Conservation (phyloP, 2,329 filamentous ascomycete genomes). For the Zopfia rhizophila region DNA sequence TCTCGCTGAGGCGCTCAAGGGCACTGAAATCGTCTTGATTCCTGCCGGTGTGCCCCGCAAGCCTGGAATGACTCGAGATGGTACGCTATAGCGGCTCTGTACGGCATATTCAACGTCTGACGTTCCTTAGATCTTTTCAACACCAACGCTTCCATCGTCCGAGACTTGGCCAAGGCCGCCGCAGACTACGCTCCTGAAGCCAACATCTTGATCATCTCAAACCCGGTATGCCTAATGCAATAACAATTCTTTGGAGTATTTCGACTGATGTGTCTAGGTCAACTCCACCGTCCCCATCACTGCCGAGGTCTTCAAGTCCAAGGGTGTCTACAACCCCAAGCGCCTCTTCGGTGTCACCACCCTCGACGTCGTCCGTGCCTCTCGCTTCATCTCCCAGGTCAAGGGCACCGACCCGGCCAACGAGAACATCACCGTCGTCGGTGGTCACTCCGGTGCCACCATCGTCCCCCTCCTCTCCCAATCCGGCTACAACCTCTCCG, state of each 20-base stretch:
- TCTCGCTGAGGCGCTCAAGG: slow-evolving; percentile 83
- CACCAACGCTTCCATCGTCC: slow-evolving; percentile 99
- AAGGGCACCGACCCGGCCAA: slow-evolving; percentile 89
- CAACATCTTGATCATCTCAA: slow-evolving; percentile 97
- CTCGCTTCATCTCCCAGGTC: slow-evolving; percentile 95
- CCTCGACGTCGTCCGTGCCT: slow-evolving; percentile 97
- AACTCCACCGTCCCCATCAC: slow-evolving; percentile 99
- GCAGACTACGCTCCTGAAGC: slow-evolving; percentile 90
- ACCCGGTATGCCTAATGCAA: slow-evolving; percentile 72
- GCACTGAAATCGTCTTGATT: slow-evolving; percentile 93
- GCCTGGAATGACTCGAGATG: slow-evolving; percentile 99
- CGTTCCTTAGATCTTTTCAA: slow-evolving; percentile 88
- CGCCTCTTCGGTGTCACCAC: slow-evolving; percentile 99
- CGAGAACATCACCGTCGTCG: slow-evolving; percentile 95
- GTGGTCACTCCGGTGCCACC: slow-evolving; percentile 97
- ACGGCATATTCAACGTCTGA: slow-evolving; percentile 21
- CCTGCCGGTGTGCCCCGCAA: slow-evolving; percentile 98
- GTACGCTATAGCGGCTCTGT: slow-evolving; percentile 53
- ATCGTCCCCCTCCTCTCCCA: slow-evolving; percentile 98
- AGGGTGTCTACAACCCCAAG: slow-evolving; percentile 98
- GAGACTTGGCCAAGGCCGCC: slow-evolving; percentile 94
- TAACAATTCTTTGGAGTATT: too few species aligned
- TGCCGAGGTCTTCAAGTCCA: slow-evolving; percentile 95
- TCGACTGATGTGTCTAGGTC: slow-evolving; percentile 62
- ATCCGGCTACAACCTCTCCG: slow-evolving; percentile 85